Evolutionary conservation across 805 yeast genomes (phyloP).

Genomic region (Saturnispora zaruensis): DNA sequence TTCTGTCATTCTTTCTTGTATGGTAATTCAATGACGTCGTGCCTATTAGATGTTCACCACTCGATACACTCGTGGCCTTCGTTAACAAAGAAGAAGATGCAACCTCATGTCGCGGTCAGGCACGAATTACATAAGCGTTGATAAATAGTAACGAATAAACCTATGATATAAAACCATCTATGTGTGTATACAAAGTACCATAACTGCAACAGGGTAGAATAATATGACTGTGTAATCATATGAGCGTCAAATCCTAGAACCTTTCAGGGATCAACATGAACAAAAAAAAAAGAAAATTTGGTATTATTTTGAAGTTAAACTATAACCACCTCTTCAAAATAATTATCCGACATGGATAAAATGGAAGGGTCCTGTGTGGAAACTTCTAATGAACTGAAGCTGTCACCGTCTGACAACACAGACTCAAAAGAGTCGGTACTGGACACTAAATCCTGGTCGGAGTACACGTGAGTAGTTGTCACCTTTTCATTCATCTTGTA

Average conservation of each 20-base stretch:
- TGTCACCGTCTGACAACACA: neutral
- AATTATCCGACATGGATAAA: conserved; percentile 8
- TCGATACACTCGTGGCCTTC: neutral
- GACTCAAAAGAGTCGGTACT: neutral
- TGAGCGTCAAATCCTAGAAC: neutral
- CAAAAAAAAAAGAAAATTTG: neutral
- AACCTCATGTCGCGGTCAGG: neutral
- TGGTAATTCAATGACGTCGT: neutral
- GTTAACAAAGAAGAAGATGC: neutral
- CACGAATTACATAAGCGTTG: neutral
- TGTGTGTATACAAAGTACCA: neutral
- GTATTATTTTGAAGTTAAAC: neutral
- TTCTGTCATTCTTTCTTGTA: neutral
- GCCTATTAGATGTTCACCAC: neutral
- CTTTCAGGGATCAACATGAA: neutral
- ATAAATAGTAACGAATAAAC: neutral
- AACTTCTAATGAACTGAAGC: neutral
- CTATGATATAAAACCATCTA: neutral
- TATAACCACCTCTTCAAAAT: conserved; percentile 7
- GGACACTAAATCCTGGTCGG: neutral
- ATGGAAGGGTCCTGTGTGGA: neutral
- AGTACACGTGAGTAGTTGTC: neutral
- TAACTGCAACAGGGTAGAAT: neutral
- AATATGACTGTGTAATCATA: neutral
- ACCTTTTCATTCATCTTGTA: neutral